Base-by-base conservation (phyloP, 331 rosid genomes). In the Phaseolus coccineus region DNA sequence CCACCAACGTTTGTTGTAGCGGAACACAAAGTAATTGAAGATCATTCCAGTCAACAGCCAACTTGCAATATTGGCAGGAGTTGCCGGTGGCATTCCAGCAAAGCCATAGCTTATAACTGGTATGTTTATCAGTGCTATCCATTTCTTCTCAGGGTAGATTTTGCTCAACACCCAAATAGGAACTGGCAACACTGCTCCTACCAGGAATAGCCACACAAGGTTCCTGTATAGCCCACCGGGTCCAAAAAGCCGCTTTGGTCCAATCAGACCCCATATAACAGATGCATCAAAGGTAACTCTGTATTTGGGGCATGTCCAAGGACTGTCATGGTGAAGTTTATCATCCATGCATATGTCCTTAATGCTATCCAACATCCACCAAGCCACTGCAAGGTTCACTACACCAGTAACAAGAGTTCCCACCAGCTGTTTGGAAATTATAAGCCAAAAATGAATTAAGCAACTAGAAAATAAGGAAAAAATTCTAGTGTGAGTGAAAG, bases 21-120 rank as follows among this genome's bases (percentile, higher is more conserved):
- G 86, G 85, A 96, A 96, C 74, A 96, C 90, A 6, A 96, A 96
- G 91, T 71, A 96, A 77, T 96, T 96, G 88, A 96, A 96, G 85
- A 91, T 82, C 67, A 90, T 90, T 84, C 99, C 99, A 0, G 99
- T 96, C 55, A 93, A 3, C 6, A 93, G 97, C 99, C 99, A 93
- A 83, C 99, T 96, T 15, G 97, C 94, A 50, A 96, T 96, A 78
- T 96, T 96, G 48, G 98, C 89, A 8, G 99, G 99, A 58, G 97
- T 96, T 25, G 99, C 99, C 0, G 99, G 99, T 5, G 99, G 98
- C 98, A 96, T 90, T 55, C 98, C 99, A 1, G 98, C 98, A 74
- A 96, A 96, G 2, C 99, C 99, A 40, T 93, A 96, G 11, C 86
- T 80, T 83, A 96, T 90, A 66, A 96, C 99, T 0, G 99, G 99